Conservation (phyloP, 805 yeast genomes). For the Teunomyces kruisii region DNA sequence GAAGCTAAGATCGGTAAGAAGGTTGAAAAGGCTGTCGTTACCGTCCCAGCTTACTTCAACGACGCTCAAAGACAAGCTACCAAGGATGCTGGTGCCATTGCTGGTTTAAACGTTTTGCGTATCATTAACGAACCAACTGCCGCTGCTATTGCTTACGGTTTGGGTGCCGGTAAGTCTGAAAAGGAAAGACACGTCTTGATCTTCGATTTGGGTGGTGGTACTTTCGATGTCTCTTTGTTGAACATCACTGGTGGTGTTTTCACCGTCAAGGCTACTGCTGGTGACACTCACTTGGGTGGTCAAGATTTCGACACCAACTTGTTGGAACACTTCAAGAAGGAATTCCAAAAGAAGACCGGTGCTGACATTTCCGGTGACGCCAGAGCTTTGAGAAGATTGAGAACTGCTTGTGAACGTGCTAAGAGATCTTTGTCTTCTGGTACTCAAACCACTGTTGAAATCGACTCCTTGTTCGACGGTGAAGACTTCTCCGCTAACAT, state of each 20-base stretch:
- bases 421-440: conserved; percentile 51
- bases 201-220: conserved; percentile 97
- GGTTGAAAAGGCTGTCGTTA: conserved; percentile 56
- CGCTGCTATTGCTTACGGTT: conserved; percentile 96
- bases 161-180: conserved; percentile 62
- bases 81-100: conserved; percentile 53
- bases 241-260: conserved; percentile 95
- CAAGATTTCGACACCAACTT: conserved; percentile 53
- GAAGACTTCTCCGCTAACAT: conserved; percentile 50
- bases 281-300: conserved; percentile 55
- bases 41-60: conserved; percentile 52
- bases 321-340: conserved; percentile 47
- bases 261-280: conserved; percentile 88
- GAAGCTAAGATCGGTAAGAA: conserved; percentile 83
- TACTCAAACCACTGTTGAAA: conserved; percentile 50
- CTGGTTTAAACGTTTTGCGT: conserved; percentile 50
- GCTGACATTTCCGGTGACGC: conserved; percentile 46
- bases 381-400: conserved; percentile 51
- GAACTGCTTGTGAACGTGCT: conserved; percentile 54
- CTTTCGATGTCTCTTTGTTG: conserved; percentile 91
- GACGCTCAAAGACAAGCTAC: conserved; percentile 54
- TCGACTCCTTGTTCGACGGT: conserved; percentile 50
- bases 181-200: conserved; percentile 72
- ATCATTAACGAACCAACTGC: conserved; percentile 69
- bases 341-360: conserved; percentile 49